Evolutionary conservation across 208 protist genomes (phyloP).

Genomic region (Endotrypanum monterogeii): DNA sequence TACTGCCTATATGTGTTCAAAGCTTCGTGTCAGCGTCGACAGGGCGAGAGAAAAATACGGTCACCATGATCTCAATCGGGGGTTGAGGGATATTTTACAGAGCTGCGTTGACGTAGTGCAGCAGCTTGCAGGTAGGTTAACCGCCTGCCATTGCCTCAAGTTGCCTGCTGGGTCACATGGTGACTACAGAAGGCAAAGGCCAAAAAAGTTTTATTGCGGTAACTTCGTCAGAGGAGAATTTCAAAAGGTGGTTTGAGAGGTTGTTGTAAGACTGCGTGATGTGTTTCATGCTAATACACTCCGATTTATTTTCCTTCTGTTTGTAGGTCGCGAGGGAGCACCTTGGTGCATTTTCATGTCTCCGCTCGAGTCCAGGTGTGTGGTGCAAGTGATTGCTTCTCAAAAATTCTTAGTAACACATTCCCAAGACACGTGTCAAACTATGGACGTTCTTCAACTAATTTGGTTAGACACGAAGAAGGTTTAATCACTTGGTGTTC

Average conservation of each 20-base stretch:
- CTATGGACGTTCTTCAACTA: neutral
- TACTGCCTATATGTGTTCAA: too few relatives aligned
- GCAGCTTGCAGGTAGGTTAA: neutral
- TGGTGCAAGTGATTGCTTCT: neutral
- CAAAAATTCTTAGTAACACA: neutral
- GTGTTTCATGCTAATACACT: neutral
- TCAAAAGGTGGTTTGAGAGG: neutral
- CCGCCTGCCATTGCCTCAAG: neutral
- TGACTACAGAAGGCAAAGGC: too few relatives aligned
- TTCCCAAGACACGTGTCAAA: neutral
- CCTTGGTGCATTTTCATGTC: neutral
- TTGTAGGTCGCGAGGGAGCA: neutral
- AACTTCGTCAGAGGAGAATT: neutral
- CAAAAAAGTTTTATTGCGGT: neutral
- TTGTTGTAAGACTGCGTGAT: neutral
- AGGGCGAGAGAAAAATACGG: too few relatives aligned
- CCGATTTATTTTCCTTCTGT: neutral
- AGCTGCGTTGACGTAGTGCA: too few relatives aligned
- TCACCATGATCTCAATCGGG: too few relatives aligned
- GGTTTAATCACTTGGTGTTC: neutral
- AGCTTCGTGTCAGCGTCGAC: too few relatives aligned
- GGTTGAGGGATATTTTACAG: too few relatives aligned
- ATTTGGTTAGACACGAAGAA: too few relatives aligned
- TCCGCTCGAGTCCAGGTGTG: neutral
- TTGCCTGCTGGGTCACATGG: neutral